These are phyloP conservation scores for Sclerotinia glacialis DNA, from an alignment of 2,329 filamentous ascomycete genomes.

Conservation along the genomic window DNA sequence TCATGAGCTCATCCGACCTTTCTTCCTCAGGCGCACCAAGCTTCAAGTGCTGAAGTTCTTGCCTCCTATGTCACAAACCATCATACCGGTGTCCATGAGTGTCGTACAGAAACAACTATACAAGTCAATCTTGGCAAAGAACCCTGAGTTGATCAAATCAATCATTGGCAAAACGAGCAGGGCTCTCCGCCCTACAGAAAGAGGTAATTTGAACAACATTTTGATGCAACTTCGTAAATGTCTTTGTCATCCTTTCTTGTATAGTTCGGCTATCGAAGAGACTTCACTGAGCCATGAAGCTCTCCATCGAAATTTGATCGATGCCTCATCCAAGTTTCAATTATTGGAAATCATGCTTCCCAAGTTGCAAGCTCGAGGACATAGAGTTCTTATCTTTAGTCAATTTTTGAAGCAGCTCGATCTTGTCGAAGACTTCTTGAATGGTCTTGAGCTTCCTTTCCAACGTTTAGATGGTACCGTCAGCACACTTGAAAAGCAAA, in stretches of 20 bases:
- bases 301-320: conserved; percentile 77
- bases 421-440: conserved; percentile 88
- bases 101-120: conserved; percentile 90
- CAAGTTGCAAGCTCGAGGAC: conserved; percentile 78
- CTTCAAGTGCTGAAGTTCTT: conserved; percentile 86
- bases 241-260: conserved; percentile 93
- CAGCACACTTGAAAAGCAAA: conserved; percentile 82
- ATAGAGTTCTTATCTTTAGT: conserved; percentile 91
- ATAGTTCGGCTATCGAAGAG: conserved; percentile 88
- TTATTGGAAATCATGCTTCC: conserved; percentile 83
- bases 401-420: conserved; percentile 89
- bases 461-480: conserved; percentile 84
- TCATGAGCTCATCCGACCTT: conserved; percentile 76
- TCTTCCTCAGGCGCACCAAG: conserved; percentile 76
- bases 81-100: conserved; percentile 93
- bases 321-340: conserved; percentile 86
- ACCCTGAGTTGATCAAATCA: conserved; percentile 80
- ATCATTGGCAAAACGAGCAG: conserved; percentile 69
- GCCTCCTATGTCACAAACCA: conserved; percentile 91
- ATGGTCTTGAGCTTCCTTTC: conserved; percentile 68
- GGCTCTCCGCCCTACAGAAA: conserved; percentile 63
- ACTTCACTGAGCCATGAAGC: conserved; percentile 58
- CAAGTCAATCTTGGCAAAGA: conserved; percentile 89
- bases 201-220: conserved; percentile 86
- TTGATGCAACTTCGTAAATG: conserved; percentile 93